A percentile compares a stretch with the other conserved stretches of the same genome.
phyloP scores from a whole-genome alignment of 441 rosid species.

The Sinapis alba region DNA sequence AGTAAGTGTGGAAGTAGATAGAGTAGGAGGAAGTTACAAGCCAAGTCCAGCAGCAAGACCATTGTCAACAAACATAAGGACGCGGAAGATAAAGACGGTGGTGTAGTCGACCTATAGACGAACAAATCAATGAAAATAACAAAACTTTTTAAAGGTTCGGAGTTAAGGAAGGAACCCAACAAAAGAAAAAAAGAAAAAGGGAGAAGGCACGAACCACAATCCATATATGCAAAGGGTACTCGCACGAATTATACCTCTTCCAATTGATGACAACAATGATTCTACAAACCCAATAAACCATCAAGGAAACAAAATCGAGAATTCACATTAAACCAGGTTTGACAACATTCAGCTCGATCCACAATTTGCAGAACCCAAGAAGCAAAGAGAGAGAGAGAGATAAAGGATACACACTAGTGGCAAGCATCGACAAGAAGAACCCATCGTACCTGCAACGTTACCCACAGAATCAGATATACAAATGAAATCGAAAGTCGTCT shows the following conservation, averaged over 20 bases:
- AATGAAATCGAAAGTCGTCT: slow-evolving; percentile 12
- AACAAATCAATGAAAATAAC: slow-evolving; percentile 1
- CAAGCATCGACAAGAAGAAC: slow-evolving; percentile 98
- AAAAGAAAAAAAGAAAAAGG: background rate
- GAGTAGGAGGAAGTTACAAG: slow-evolving; percentile 84
- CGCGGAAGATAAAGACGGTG: slow-evolving; percentile 82
- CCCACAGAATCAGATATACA: background rate
- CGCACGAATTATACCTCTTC: slow-evolving; percentile 75
- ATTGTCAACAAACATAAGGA: slow-evolving; percentile 95
- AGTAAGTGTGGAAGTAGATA: too few species aligned
- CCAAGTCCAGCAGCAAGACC: slow-evolving; percentile 98
- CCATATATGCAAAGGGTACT: slow-evolving; percentile 96
- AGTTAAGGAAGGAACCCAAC: background rate
- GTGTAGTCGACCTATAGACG: slow-evolving; percentile 81
- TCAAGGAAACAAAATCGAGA: slow-evolving; percentile 28
- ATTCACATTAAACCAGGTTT: background rate
- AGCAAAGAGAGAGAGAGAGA: slow-evolving; percentile 9
- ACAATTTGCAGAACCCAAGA: background rate
- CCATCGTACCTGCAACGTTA: slow-evolving; percentile 90
- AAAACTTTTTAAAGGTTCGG: background rate
- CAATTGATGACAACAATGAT: slow-evolving; percentile 88
- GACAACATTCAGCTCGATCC: slow-evolving; percentile 22
- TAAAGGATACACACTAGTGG: slow-evolving; percentile 97
- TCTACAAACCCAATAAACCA: slow-evolving; percentile 40
- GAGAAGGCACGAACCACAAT: slow-evolving; percentile 68